Evolutionary conservation across 148 eudicot species (phyloP).

Genomic region (Rhododendron molle): DNA sequence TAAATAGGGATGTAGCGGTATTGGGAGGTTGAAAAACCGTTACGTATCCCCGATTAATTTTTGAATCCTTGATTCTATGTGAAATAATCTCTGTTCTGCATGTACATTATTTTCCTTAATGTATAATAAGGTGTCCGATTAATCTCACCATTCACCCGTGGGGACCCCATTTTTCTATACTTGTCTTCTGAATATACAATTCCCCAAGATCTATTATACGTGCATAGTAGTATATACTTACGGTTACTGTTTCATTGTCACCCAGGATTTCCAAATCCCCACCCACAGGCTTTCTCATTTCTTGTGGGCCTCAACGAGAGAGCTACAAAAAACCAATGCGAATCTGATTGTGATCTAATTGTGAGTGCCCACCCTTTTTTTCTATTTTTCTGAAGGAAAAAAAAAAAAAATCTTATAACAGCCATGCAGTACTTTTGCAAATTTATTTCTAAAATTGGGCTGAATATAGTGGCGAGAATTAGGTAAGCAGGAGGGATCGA

Average conservation of each 20-base stretch:
- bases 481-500: neutral
- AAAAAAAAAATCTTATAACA: neutral
- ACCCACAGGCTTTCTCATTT: neutral
- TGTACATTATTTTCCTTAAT: too few species aligned
- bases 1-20: neutral
- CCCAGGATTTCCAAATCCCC: neutral
- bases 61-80: too few species aligned
- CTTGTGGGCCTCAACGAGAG: neutral
- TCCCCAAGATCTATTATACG: neutral
- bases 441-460: neutral
- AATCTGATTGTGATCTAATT: neutral
- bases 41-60: neutral
- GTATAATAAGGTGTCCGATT: too few species aligned
- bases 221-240: neutral
- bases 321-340: neutral
- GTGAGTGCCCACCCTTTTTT: neutral
- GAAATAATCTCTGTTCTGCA: too few species aligned
- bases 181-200: too few species aligned
- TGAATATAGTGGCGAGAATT: neutral
- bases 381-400: neutral
- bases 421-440: neutral
- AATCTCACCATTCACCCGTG: neutral
- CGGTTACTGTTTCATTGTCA: neutral
- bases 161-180: neutral
- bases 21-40: neutral